Evolutionary conservation across 2,329 filamentous ascomycete genomes (phyloP).

Genomic region (Didymella glomerata): DNA sequence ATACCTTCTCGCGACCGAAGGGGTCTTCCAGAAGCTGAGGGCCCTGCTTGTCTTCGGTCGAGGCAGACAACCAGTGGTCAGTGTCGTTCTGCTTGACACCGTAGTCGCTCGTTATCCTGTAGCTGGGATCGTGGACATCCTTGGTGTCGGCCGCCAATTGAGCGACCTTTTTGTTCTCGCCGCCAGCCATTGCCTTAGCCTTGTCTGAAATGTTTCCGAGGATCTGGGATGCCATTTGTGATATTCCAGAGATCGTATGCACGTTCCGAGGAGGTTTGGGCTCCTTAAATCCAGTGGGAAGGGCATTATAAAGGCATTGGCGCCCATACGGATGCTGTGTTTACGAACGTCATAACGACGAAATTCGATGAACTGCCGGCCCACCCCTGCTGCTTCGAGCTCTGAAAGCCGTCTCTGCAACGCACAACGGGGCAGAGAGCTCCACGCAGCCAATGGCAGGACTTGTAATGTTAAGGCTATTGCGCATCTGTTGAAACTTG

Average conservation of each 20-base stretch:
- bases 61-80: constrained; percentile 79
- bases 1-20: constrained; percentile 76
- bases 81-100: constrained; percentile 76
- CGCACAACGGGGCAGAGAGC: constrained; percentile 7
- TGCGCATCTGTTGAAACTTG: constrained; percentile 5
- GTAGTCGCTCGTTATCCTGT: constrained; percentile 77
- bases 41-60: constrained; percentile 69
- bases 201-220: constrained; percentile 41
- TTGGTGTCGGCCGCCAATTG: constrained; percentile 68
- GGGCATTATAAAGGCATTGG: constrained; percentile 1
- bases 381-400: constrained; percentile 24
- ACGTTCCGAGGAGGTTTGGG: constrained; percentile 16
- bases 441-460: constrained; percentile 24
- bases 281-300: constrained; percentile 11
- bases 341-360: constrained; percentile 35
- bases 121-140: constrained; percentile 63
- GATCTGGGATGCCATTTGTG: constrained; percentile 45
- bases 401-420: constrained; percentile 21
- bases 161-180: constrained; percentile 62
- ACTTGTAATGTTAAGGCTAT: constrained; percentile 23
- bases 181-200: constrained; percentile 46
- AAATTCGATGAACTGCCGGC: constrained; percentile 25
- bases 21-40: constrained; percentile 76
- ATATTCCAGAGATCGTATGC: constrained; percentile 11
- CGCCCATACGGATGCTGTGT: constrained; percentile 18